phyloP scores from a whole-genome alignment of 805 yeast species.

The Yarrowia hollandica region DNA sequence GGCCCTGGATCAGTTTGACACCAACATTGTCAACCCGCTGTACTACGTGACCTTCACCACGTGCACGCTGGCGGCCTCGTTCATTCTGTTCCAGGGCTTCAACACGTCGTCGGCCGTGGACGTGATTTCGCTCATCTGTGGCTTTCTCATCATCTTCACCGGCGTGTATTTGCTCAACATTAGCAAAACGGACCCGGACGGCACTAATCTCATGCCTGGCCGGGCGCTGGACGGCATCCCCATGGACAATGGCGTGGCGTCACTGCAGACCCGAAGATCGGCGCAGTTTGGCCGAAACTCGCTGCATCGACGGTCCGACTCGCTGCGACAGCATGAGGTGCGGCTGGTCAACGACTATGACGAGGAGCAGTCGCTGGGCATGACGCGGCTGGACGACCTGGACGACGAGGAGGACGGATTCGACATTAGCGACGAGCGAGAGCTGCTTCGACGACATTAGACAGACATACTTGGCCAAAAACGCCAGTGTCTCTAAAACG shows the following conservation, averaged over 20 bases:
- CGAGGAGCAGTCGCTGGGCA: slow-evolving; percentile 41
- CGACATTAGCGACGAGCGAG: slow-evolving; percentile 17
- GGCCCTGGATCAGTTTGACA: slow-evolving; percentile 90
- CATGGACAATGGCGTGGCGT: slow-evolving; percentile 79
- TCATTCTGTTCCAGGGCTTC: slow-evolving; percentile 81
- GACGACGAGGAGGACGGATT: slow-evolving; percentile 30
- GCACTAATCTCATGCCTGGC: slow-evolving; percentile 43
- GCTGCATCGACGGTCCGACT: slow-evolving; percentile 38
- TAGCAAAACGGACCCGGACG: slow-evolving; percentile 52
- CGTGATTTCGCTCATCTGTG: slow-evolving; percentile 76
- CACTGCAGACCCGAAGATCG: slow-evolving; percentile 73
- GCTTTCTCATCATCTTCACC: slow-evolving; percentile 80
- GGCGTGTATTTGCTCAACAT: slow-evolving; percentile 84
- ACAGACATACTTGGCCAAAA: too few relatives aligned
- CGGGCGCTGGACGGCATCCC: slow-evolving; percentile 72
- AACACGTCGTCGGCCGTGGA: slow-evolving; percentile 79
- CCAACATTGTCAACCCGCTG: slow-evolving; percentile 86
- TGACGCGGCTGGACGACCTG: slow-evolving; percentile 41
- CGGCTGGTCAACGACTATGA: slow-evolving; percentile 38
- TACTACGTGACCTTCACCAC: slow-evolving; percentile 92
- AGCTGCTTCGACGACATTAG: slow-evolving; percentile 21
- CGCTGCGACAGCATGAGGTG: slow-evolving; percentile 38
- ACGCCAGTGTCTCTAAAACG: too few relatives aligned
- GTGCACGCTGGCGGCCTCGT: slow-evolving; percentile 80
- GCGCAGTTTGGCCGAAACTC: slow-evolving; percentile 58